These are phyloP conservation scores for Oryza brachyantha DNA, from an alignment of 176 grass and related monocot genomes.

Conservation along the genomic window DNA sequence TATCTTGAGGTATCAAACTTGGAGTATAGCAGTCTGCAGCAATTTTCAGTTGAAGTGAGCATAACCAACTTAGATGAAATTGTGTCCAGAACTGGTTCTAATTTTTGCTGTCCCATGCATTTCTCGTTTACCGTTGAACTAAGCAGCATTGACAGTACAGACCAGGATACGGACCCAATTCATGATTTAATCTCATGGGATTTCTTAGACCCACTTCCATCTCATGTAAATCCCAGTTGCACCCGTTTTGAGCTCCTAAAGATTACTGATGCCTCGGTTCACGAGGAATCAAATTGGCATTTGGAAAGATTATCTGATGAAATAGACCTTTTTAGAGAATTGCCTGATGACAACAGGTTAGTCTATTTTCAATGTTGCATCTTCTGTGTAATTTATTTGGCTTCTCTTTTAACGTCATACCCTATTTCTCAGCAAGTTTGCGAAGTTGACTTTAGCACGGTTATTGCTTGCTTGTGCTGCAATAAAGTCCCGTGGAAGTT, in stretches of 20 bases:
- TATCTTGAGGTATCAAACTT: conserved; percentile 54
- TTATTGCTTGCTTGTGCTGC: conserved; percentile 72
- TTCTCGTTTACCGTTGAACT: conserved; percentile 63
- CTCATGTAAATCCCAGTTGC: conserved; percentile 21
- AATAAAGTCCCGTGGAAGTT: conserved; percentile 50
- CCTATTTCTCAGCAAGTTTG: conserved; percentile 76
- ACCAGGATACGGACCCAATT: conserved; percentile 26
- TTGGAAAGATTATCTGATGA: conserved; percentile 70
- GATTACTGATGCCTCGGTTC: conserved; percentile 17
- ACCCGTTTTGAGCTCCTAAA: conserved; percentile 46
- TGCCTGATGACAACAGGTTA: conserved; percentile 76
- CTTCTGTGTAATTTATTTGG: conserved; percentile 23
- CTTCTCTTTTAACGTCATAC: conserved; percentile 8
- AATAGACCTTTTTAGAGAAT: conserved; percentile 75
- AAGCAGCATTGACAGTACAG: not conserved
- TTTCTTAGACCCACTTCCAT: conserved; percentile 32
- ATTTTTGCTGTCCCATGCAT: conserved; percentile 28
- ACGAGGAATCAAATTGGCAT: conserved; percentile 61
- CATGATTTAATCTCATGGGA: conserved; percentile 61
- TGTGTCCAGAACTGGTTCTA: conserved; percentile 47
- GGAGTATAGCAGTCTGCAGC: conserved; percentile 34
- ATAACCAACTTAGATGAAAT: conserved; percentile 51
- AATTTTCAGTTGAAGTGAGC: conserved; percentile 52
- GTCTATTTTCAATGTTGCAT: conserved; percentile 16
- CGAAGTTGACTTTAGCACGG: conserved; percentile 72